Percentiles rank a stretch among this genome's conserved stretches.
Evolutionary conservation across 345 rosid genomes (phyloP).

Genomic region (Linum usitatissimum): DNA sequence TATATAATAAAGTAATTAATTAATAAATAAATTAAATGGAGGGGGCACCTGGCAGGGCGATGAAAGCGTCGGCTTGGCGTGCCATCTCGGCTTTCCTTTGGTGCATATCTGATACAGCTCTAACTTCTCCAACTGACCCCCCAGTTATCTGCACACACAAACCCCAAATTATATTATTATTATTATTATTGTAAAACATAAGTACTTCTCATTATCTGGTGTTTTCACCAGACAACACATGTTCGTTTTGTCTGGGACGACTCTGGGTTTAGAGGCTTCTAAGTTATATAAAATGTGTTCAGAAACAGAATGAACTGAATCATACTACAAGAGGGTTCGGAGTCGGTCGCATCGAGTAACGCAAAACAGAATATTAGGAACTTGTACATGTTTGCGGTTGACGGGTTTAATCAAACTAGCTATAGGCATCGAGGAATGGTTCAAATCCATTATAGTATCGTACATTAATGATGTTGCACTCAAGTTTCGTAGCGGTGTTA

Average conservation of each 20-base stretch:
- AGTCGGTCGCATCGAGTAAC: no score
- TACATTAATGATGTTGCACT: no score
- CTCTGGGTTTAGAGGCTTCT: not conserved
- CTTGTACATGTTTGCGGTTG: no score
- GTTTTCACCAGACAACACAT: not conserved
- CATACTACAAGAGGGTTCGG: no score
- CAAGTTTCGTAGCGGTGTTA: no score
- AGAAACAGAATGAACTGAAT: no score
- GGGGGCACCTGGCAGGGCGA: conserved; percentile 74
- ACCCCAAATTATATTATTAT: not conserved
- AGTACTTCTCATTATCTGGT: not conserved
- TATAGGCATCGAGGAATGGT: no score
- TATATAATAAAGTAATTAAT: not conserved
- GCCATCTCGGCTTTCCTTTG: conserved; percentile 96
- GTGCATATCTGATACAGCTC: conserved; percentile 86
- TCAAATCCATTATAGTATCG: no score
- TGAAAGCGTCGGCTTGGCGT: conserved; percentile 89
- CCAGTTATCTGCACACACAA: conserved; percentile 51
- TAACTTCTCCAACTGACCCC: conserved; percentile 76
- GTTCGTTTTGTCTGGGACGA: not conserved
- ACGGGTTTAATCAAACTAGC: no score
- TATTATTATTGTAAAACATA: no score
- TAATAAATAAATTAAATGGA: not conserved
- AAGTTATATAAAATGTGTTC: no score
- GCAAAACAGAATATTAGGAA: no score